These are phyloP conservation scores for Cladophialophora psammophila DNA, from an alignment of 2,329 filamentous ascomycete genomes.

Conservation along the genomic window DNA sequence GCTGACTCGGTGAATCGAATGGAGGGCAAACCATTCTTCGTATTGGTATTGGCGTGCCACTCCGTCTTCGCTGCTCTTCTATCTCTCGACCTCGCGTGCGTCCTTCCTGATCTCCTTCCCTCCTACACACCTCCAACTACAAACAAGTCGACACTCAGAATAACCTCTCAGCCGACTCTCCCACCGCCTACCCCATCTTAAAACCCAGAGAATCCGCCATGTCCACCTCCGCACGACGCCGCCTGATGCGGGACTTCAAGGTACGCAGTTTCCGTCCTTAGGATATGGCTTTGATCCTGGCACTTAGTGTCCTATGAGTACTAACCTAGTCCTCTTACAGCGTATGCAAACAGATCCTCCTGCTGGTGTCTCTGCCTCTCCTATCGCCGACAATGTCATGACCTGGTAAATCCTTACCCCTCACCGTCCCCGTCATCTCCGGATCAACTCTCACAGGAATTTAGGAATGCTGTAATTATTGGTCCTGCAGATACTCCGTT, in stretches of 20 bases:
- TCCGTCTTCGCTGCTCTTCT: conserved; percentile 3
- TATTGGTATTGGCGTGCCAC: conserved; percentile 8
- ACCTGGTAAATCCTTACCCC: conserved; percentile 70
- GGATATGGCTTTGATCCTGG: background rate
- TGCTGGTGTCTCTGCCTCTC: conserved; percentile 93
- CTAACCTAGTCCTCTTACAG: conserved; percentile 55
- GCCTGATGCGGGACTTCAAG: conserved; percentile 99
- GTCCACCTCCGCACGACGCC: conserved; percentile 94
- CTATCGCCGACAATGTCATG: conserved; percentile 96
- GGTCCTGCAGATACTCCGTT: conserved; percentile 96
- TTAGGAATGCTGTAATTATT: conserved; percentile 97
- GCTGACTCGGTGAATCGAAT: background rate
- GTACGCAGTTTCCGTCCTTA: conserved; percentile 56
- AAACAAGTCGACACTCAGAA: background rate
- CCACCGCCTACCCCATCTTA: background rate
- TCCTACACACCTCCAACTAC: background rate
- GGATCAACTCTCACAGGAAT: conserved; percentile 4
- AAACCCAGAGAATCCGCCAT: conserved; percentile 55
- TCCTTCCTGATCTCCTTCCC: background rate
- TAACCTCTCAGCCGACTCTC: background rate
- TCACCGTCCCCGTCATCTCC: background rate
- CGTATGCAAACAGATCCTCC: conserved; percentile 99
- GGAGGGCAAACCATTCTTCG: conserved; percentile 3
- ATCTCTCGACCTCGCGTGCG: conserved; percentile 19
- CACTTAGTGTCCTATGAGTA: background rate